phyloP scores from a whole-genome alignment of 106 monocot species.

The Cymbidium sinense region DNA sequence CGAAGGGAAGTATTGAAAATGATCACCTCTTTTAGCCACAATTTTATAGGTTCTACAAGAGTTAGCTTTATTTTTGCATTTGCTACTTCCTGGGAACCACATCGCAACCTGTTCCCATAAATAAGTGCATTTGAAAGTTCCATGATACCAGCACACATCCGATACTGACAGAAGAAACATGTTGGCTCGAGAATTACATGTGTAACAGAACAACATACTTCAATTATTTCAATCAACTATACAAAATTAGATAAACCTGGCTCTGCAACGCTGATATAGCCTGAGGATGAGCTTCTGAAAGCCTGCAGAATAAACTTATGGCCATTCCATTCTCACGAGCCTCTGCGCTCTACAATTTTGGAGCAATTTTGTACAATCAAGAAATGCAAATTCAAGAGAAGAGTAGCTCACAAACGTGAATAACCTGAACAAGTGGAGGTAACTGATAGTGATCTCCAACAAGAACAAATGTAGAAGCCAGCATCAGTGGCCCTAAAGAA shows the following conservation, averaged over 20 bases:
- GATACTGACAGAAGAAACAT: slow-evolving; percentile 58
- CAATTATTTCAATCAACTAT: background rate
- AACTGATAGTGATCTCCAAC: slow-evolving; percentile 99
- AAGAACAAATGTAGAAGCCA: slow-evolving; percentile 90
- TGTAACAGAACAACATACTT: background rate
- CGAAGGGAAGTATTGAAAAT: background rate
- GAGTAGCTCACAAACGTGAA: background rate
- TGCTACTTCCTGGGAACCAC: slow-evolving; percentile 85
- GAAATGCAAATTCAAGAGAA: background rate
- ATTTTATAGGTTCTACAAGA: slow-evolving; percentile 16
- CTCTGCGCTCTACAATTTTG: slow-evolving; percentile 65
- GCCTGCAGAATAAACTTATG: slow-evolving; percentile 82
- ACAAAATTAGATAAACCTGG: slow-evolving; percentile 48
- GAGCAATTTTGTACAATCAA: slow-evolving; percentile 4
- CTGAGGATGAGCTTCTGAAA: slow-evolving; percentile 96
- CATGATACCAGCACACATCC: slow-evolving; percentile 95
- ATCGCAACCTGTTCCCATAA: slow-evolving; percentile 83
- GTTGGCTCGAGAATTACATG: background rate
- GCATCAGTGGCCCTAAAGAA: slow-evolving; percentile 93
- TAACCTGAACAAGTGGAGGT: slow-evolving; percentile 92
- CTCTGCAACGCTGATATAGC: slow-evolving; percentile 87
- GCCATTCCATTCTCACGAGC: slow-evolving; percentile 92
- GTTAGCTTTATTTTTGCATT: slow-evolving; percentile 64
- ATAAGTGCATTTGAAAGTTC: slow-evolving; percentile 88
- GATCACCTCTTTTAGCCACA: slow-evolving; percentile 73